These are phyloP conservation scores for Blastobotrys arbuscula DNA, from an alignment of 1,139 yeast species.

Conservation along the genomic window DNA sequence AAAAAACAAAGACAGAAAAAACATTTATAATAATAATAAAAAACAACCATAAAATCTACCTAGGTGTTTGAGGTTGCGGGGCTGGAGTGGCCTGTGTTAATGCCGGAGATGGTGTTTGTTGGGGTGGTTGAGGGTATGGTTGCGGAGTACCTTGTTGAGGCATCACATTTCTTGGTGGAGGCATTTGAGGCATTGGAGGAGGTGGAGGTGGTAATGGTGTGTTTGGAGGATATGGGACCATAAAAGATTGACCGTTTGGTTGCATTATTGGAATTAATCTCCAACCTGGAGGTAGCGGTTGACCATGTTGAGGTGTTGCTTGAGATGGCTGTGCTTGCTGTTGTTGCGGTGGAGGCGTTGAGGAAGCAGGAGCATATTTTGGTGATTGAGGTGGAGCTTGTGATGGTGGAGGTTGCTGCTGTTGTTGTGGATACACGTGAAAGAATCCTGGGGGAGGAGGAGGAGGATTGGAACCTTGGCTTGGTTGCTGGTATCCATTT, in stretches of 20 bases:
- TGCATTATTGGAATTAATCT: slow-evolving; percentile 3
- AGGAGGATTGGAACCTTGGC: not conserved
- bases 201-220: slow-evolving; percentile 13
- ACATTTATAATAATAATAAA: not conserved
- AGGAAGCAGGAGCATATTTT: slow-evolving; percentile 1
- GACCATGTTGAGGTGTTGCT: slow-evolving; percentile 9
- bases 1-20: no score
- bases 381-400: slow-evolving; percentile 1
- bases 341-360: slow-evolving; percentile 8
- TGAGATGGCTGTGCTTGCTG: slow-evolving; percentile 6
- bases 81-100: not conserved
- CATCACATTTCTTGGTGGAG: slow-evolving; percentile 4
- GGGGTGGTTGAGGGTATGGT: not conserved
- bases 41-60: not conserved
- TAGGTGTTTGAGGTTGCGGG: not conserved
- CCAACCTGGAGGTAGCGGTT: slow-evolving; percentile 9
- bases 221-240: slow-evolving; percentile 11
- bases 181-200: slow-evolving; percentile 14
- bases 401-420: slow-evolving; percentile 1
- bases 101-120: not conserved
- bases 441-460: slow-evolving; percentile 1
- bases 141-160: slow-evolving; percentile 6
- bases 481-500: not conserved
- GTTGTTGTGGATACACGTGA: not conserved
- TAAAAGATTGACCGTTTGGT: slow-evolving; percentile 7